Evolutionary conservation across 2,329 filamentous ascomycete species (phyloP), one percentile per base, ranked within the genome.

Genomic region (Fusarium sp.): DNA sequence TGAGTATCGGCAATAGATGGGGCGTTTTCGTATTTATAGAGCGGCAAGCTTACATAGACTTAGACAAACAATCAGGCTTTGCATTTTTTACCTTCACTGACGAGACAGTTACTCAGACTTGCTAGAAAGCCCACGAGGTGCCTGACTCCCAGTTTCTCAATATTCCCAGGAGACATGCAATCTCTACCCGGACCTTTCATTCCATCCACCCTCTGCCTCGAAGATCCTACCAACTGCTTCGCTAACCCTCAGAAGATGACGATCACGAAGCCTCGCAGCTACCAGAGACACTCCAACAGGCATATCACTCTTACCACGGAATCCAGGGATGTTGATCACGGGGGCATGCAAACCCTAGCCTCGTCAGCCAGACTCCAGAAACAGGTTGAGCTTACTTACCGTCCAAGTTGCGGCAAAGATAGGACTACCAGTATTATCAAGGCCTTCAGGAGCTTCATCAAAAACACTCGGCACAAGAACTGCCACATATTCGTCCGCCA

Each of bases 281-380:
- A 88, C 82, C 1, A 88, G 72, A 2, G 84, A 85, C 8, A 89
- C 62, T 0, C 89, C 89, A 23, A 92, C 81, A 0, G 89, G 89
- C 80, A 92, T 76, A 13, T 72, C 72, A 9, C 70, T 73, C 2
- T 56, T 53, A 5, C 89, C 88, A n/a, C 79, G 74, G 63, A 92
- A 91, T 0, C 88, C 89, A 0, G 89, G 88, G 0, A 92, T 75
- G 58, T 91, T 91, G 16, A 91, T 77, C 0, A 88, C 86, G 0
- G 89, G 89, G 2, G 82, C 84, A 63, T 91, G 89, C 12, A 91
- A 76, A 6, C 79, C 80, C 79, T 82, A 11, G 2, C 3, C 2
- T 3, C 2, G 4, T 49, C 2, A 56, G 37, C 1, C 12, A 8
- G 6, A 2, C 6, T 20, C 15, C 9, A 5, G 2, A 2, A 13